Percentiles rank a stretch among this genome's conserved stretches.
Conservation (phyloP, 768 basidiomycete species). For the Sporobolomyces roseus region DNA sequence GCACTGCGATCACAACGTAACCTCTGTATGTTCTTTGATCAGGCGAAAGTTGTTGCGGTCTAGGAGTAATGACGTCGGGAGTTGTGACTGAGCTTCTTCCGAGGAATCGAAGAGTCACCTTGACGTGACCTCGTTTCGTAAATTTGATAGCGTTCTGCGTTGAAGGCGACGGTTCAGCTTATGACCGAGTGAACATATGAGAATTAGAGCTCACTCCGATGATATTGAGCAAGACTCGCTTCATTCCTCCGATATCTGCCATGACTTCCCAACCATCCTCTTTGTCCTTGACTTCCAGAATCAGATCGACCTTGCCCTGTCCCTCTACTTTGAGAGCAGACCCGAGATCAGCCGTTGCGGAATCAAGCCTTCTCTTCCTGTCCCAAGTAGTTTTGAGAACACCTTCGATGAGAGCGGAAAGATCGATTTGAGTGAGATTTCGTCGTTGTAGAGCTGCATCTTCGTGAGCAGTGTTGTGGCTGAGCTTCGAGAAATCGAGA, state of each 20-base stretch:
- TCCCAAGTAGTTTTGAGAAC: slow-evolving; percentile 25
- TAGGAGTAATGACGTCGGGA: background rate
- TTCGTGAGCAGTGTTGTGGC: slow-evolving; percentile 7
- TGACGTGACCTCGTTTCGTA: slow-evolving; percentile 17
- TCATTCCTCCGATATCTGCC: slow-evolving; percentile 22
- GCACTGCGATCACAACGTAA: slow-evolving; percentile 7
- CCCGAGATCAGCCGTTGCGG: slow-evolving; percentile 10
- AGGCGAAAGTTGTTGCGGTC: background rate
- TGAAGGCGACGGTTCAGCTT: too few relatives aligned
- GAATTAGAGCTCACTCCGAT: slow-evolving; percentile 1
- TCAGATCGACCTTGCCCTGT: slow-evolving; percentile 7
- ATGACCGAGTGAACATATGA: background rate
- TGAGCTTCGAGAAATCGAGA: slow-evolving; percentile 37
- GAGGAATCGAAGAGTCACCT: slow-evolving; percentile 13
- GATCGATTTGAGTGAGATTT: background rate
- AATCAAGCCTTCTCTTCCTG: slow-evolving; percentile 22
- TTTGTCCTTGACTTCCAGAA: slow-evolving; percentile 31
- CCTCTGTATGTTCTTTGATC: background rate
- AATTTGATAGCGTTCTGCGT: slow-evolving; percentile 33
- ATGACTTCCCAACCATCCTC: slow-evolving; percentile 8
- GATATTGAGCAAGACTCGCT: slow-evolving; percentile 15
- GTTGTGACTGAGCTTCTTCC: background rate
- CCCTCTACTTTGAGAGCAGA: background rate
- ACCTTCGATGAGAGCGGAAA: slow-evolving; percentile 13
- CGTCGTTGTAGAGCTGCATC: background rate